Conservation (phyloP, 495 filamentous ascomycete genomes). For the Aspergillus biplanus region DNA sequence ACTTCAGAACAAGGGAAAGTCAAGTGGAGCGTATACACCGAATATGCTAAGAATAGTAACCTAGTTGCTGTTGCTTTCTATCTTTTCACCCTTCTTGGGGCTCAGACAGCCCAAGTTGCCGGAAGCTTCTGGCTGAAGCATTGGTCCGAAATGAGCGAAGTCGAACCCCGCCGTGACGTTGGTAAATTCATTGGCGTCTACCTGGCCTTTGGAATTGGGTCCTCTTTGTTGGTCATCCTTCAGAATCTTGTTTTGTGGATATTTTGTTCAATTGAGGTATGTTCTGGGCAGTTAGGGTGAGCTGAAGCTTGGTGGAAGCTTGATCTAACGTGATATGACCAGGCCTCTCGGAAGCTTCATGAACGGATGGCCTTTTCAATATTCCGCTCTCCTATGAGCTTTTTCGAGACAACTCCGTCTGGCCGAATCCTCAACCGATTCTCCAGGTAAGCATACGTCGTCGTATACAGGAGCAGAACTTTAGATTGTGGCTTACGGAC, state of each 20-base stretch:
- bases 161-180: constrained; percentile 66
- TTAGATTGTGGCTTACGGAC: background rate
- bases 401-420: constrained; percentile 98
- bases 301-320: constrained; percentile 9
- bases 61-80: constrained; percentile 83
- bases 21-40: constrained; percentile 87
- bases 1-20: constrained; percentile 92
- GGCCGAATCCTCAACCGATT: constrained; percentile 96
- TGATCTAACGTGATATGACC: background rate
- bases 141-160: constrained; percentile 81
- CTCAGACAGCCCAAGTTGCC: constrained; percentile 78
- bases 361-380: constrained; percentile 98
- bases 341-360: constrained; percentile 91
- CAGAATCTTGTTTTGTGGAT: constrained; percentile 98
- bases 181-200: constrained; percentile 95
- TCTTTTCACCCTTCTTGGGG: constrained; percentile 70
- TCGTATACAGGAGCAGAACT: background rate
- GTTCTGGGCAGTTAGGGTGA: constrained; percentile 29
- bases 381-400: constrained; percentile 97
- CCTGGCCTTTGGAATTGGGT: constrained; percentile 90
- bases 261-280: constrained; percentile 95
- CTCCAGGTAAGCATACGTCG: constrained; percentile 66
- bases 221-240: constrained; percentile 79
- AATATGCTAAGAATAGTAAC: constrained; percentile 95
- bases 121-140: constrained; percentile 92